These are phyloP conservation scores for Daldinia caldariorum DNA, from an alignment of 495 filamentous ascomycete species.

Conservation along the genomic window DNA sequence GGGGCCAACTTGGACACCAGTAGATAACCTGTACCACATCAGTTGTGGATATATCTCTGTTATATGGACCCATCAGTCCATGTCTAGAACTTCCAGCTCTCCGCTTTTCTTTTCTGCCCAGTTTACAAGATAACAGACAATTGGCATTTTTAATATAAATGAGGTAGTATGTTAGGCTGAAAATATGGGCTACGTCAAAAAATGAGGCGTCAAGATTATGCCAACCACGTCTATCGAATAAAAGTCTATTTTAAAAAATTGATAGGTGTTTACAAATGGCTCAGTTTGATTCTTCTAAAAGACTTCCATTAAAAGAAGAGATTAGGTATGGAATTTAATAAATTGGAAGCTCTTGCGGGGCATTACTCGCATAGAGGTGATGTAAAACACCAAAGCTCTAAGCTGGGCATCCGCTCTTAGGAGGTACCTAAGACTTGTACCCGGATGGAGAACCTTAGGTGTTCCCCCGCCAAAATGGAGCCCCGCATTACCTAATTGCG, in stretches of 20 bases:
- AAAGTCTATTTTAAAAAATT: background rate
- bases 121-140: background rate
- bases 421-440: too few species aligned
- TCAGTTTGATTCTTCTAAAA: background rate
- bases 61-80: conserved; percentile 21
- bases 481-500: conserved; percentile 27
- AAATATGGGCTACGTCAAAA: background rate
- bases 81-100: conserved; percentile 25
- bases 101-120: conserved; percentile 17
- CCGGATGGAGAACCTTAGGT: too few species aligned
- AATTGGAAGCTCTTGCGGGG: conserved; percentile 7
- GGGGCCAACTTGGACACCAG: conserved; percentile 26
- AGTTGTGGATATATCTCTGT: conserved; percentile 22
- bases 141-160: background rate
- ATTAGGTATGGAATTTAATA: background rate
- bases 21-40: conserved; percentile 16
- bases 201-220: background rate
- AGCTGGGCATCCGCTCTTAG: too few species aligned
- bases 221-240: background rate
- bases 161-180: conserved; percentile 6
- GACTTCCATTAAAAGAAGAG: background rate
- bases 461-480: conserved; percentile 16
- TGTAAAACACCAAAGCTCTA: background rate
- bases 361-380: conserved; percentile 7
- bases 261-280: background rate